These are phyloP conservation scores for Pythium grandisporangium DNA, from an alignment of 352 stramenopile species.

Conservation along the genomic window DNA sequence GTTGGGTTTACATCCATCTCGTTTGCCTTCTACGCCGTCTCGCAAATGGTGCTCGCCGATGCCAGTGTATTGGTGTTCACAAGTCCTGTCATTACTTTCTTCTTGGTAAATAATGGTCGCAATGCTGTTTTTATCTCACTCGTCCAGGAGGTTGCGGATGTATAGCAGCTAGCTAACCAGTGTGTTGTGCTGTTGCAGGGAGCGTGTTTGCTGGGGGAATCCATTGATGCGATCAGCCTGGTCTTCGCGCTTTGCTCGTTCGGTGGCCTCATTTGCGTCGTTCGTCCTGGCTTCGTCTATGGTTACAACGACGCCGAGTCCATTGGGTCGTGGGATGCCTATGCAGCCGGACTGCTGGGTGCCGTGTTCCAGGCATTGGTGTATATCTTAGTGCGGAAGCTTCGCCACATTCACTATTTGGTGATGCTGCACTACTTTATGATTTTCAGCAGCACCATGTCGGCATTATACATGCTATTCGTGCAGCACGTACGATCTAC, in stretches of 20 bases:
- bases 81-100: slow-evolving; percentile 60
- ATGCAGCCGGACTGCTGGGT: slow-evolving; percentile 38
- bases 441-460: slow-evolving; percentile 38
- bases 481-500: slow-evolving; percentile 35
- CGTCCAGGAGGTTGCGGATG: no score
- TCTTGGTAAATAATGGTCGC: slow-evolving; percentile 29
- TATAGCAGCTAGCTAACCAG: no score
- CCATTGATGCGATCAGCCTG: slow-evolving; percentile 15
- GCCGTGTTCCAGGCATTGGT: slow-evolving; percentile 60
- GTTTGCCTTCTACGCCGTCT: slow-evolving; percentile 69
- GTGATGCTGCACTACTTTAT: slow-evolving; percentile 81
- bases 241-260: slow-evolving; percentile 22
- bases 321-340: slow-evolving; percentile 35
- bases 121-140: no score
- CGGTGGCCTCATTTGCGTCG: slow-evolving; percentile 26
- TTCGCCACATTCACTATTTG: slow-evolving; percentile 40
- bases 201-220: slow-evolving; percentile 18
- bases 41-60: slow-evolving; percentile 73
- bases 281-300: slow-evolving; percentile 27
- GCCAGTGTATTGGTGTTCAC: slow-evolving; percentile 69
- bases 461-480: slow-evolving; percentile 39
- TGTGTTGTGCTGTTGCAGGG: no score
- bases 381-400: slow-evolving; percentile 56
- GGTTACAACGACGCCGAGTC: slow-evolving; percentile 31
- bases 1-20: slow-evolving; percentile 63